Conservation (phyloP, 345 rosid genomes). For the Zanthoxylum bungeanum region DNA sequence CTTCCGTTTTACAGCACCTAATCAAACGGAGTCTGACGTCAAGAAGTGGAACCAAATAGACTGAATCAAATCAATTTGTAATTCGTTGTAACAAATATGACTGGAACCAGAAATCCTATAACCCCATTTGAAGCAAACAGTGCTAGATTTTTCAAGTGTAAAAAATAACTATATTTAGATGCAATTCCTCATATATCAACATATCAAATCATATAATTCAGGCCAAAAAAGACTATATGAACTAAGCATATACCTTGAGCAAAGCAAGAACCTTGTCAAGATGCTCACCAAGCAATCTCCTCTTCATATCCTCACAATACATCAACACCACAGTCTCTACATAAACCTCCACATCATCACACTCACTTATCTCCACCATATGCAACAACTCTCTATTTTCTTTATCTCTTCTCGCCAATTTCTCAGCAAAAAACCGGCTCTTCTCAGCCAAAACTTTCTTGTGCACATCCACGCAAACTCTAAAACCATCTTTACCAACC, state of each 20-base stretch:
- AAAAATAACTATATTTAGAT: not conserved
- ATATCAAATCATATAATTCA: not conserved
- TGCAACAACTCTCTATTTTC: conserved; percentile 52
- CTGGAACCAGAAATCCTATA: not conserved
- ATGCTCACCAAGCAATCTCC: conserved; percentile 65
- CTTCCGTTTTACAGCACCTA: not conserved
- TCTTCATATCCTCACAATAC: conserved; percentile 77
- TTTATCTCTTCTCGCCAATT: conserved; percentile 42
- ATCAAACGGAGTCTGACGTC: not conserved
- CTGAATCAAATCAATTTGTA: not conserved
- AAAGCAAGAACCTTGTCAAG: conserved; percentile 71
- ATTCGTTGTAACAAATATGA: not conserved
- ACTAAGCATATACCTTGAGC: conserved; percentile 58
- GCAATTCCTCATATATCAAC: not conserved
- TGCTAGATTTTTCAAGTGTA: too few relatives aligned
- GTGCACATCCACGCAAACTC: conserved; percentile 77
- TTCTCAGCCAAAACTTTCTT: conserved; percentile 61
- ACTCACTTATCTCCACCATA: conserved; percentile 87
- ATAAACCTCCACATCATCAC: conserved; percentile 88
- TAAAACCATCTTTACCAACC: conserved; percentile 66
- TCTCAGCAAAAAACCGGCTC: conserved; percentile 78
- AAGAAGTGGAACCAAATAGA: not conserved
- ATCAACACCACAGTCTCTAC: conserved; percentile 84
- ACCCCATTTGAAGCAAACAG: not conserved
- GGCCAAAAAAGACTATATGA: not conserved